Conservation (phyloP, 148 eudicot species). For the Spergularia marina region DNA sequence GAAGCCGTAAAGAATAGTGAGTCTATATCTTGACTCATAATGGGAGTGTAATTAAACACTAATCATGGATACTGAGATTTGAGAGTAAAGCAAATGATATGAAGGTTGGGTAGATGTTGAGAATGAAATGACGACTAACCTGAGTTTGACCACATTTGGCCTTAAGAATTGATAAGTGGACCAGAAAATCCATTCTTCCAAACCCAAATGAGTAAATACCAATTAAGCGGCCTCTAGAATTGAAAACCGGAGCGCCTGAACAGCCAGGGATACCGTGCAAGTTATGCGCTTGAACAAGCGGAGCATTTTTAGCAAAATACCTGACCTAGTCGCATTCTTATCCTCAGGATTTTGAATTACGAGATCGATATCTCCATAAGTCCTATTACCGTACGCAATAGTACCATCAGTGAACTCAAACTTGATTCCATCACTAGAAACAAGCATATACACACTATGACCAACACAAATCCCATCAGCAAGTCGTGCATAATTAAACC, state of each 20-base stretch:
- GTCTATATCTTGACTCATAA: too few relatives aligned
- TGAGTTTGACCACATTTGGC: too few relatives aligned
- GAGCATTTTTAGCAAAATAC: not conserved
- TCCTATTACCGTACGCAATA: not conserved
- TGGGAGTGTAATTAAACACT: too few relatives aligned
- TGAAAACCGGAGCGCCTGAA: not conserved
- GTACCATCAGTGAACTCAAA: not conserved
- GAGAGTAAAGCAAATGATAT: too few relatives aligned
- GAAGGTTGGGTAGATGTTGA: too few relatives aligned
- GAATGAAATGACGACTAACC: too few relatives aligned
- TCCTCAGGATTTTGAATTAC: not conserved
- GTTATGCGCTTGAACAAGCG: not conserved
- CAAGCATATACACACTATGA: not conserved
- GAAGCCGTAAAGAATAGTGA: too few relatives aligned
- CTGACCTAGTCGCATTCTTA: not conserved
- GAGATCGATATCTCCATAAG: too few relatives aligned
- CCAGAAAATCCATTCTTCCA: not conserved
- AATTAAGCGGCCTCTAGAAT: not conserved
- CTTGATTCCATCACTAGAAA: not conserved
- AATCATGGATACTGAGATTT: too few relatives aligned
- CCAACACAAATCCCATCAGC: not conserved
- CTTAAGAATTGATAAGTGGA: not conserved
- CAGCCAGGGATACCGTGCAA: conserved; percentile 6
- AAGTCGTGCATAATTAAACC: not conserved
- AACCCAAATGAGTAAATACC: not conserved